Evolutionary conservation across 2,329 filamentous ascomycete genomes (phyloP), one percentile per base, ranked within the genome.

Genomic region (Fusarium concolor): DNA sequence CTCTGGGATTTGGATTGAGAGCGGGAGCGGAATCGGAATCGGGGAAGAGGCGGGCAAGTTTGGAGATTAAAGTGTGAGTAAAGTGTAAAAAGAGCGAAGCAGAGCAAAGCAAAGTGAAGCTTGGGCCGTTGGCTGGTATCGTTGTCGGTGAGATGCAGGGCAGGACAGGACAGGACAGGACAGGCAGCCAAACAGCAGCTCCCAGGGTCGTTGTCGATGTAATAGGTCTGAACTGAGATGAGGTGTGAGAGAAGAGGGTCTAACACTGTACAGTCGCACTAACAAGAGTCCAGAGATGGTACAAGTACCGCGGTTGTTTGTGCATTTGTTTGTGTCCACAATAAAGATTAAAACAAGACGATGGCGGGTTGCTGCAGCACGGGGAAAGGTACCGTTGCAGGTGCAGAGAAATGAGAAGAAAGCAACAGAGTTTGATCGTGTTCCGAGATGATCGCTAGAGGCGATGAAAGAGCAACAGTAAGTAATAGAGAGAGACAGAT

Each of bases 61-160:
- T 37, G 39, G 15, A 56, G 50, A 38, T 51, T 14, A 39, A 74
- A 61, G 60, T 71, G 66, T 28, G 22, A 51, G 61, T 29, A 29
- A 61, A 61, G 58, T 61, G 56, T 66, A 69, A 71, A 65, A 68
- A 70, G 39, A 29, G 47, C 47, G 39, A 50, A 42, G 22, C 39
- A 28, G 9, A 31, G 38, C 51, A 42, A 35, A 44, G 31, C 29
- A 44, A 38, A 45, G 46, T 18, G 24, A 53, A 61, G 54, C 54
- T 66, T 55, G 41, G 64, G 31, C 44, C 41, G 63, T 60, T 67
- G 38, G 44, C 31, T 20, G 38, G 38, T 42, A 20, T 61, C 46
- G 54, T 58, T 64, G 61, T 56, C 59, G 59, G 71, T 55, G 64
- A 66, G 70, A 70, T 69, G 59, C 63, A 74, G 31, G 31, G 14